A percentile compares a stretch with the other conserved stretches of the same genome.
Evolutionary conservation across 2,329 filamentous ascomycete species (phyloP).

Genomic region (Clonostachys solani): DNA sequence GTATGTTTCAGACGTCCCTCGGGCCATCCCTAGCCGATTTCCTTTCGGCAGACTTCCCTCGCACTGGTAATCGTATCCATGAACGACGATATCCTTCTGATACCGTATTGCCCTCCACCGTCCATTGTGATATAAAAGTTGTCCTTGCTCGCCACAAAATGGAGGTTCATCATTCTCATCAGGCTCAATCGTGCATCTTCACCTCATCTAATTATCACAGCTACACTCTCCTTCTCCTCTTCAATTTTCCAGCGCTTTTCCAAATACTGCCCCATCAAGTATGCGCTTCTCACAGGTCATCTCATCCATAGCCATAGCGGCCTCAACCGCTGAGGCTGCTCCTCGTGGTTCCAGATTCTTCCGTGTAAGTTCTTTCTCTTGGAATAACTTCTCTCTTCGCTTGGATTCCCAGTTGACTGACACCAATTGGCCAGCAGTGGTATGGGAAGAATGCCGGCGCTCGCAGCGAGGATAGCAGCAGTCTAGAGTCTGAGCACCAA

Average conservation of each 20-base stretch:
- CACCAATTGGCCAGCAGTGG: no score
- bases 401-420: no score
- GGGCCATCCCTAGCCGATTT: background rate
- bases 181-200: background rate
- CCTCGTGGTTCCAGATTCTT: constrained; percentile 8
- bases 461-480: no score
- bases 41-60: no score
- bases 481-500: no score
- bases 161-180: background rate
- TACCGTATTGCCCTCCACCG: no score
- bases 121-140: no score
- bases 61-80: no score
- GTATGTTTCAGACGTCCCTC: constrained; percentile 1
- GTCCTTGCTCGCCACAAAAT: no score
- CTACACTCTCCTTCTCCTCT: background rate
- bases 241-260: background rate
- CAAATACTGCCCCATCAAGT: background rate
- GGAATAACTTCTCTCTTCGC: no score
- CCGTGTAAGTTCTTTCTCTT: background rate
- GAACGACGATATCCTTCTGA: no score
- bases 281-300: constrained; percentile 16
- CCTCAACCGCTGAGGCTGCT: constrained; percentile 15
- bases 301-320: constrained; percentile 16
- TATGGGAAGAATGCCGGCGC: no score
- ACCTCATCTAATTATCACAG: background rate